Evolutionary conservation across 768 basidiomycete species (phyloP).

Genomic region (Podaxis sp.): DNA sequence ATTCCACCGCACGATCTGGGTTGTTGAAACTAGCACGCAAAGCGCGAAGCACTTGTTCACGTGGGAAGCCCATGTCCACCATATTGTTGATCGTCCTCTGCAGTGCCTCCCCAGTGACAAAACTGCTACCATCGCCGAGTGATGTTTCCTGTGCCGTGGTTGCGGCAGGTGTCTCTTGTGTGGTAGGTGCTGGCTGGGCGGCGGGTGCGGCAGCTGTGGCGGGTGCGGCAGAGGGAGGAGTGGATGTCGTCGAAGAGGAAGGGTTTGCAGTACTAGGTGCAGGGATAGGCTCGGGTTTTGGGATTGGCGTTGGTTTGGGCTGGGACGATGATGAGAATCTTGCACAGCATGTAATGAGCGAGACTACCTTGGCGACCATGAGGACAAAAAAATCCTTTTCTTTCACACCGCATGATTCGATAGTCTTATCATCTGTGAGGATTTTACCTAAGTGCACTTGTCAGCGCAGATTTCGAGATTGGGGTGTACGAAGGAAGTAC

Average conservation of each 20-base stretch:
- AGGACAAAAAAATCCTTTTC: conserved; percentile 99
- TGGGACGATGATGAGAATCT: conserved; percentile 22
- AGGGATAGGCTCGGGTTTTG: conserved; percentile 19
- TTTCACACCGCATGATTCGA: conserved; percentile 88
- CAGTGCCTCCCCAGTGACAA: conserved; percentile 75
- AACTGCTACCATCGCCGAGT: conserved; percentile 52
- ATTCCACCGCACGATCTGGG: conserved; percentile 97
- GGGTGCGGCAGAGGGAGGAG: conserved; percentile 32
- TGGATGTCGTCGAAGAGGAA: conserved; percentile 24
- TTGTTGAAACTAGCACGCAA: conserved; percentile 96
- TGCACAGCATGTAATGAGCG: not conserved
- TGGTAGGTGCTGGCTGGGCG: conserved; percentile 28
- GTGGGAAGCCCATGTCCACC: conserved; percentile 91
- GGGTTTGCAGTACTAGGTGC: conserved; percentile 19
- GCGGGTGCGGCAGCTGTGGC: conserved; percentile 28
- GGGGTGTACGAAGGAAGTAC: conserved; percentile 33
- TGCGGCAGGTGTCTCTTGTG: conserved; percentile 25
- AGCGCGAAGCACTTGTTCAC: conserved; percentile 81
- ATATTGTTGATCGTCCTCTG: conserved; percentile 78
- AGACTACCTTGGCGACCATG: conserved; percentile 89
- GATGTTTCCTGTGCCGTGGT: conserved; percentile 30
- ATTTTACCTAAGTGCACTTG: conserved; percentile 75
- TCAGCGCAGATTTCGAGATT: conserved; percentile 3
- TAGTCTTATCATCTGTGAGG: conserved; percentile 81
- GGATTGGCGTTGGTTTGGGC: conserved; percentile 53